Evolutionary conservation across 225 moss, liverwort and hornwort species (phyloP).

Genomic region (Sphagnum tenellum): DNA sequence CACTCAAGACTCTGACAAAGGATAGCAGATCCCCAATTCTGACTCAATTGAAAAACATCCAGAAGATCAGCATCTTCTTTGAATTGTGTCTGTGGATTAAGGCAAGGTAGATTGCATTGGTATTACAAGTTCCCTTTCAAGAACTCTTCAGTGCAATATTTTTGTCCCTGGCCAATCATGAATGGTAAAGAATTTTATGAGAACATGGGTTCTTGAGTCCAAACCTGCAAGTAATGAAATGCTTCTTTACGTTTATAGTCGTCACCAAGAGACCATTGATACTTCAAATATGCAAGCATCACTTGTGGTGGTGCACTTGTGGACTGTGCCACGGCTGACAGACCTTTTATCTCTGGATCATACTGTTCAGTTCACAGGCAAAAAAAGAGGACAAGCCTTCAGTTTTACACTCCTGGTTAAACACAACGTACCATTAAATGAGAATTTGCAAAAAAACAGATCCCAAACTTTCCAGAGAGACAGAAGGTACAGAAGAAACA

Average conservation of each 20-base stretch:
- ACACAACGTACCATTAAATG: too few species aligned
- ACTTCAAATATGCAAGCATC: slow-evolving; percentile 83
- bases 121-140: slow-evolving; percentile 30
- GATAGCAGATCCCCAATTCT: too few species aligned
- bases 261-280: slow-evolving; percentile 84
- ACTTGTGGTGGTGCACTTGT: slow-evolving; percentile 55
- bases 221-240: slow-evolving; percentile 59
- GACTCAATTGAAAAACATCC: too few species aligned
- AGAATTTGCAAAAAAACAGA: not conserved
- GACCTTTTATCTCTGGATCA: slow-evolving; percentile 49
- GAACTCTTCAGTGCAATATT: not conserved
- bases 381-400: too few species aligned
- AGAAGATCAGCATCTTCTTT: too few species aligned
- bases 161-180: not conserved
- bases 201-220: not conserved
- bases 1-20: too few species aligned
- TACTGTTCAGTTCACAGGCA: slow-evolving; percentile 29
- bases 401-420: too few species aligned
- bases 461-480: not conserved
- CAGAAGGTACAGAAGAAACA: not conserved
- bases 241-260: slow-evolving; percentile 61
- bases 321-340: slow-evolving; percentile 22
- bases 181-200: not conserved
- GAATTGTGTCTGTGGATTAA: too few species aligned
- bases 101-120: too few species aligned